These are phyloP conservation scores for Andrographis paniculata DNA, from an alignment of 305 asterid genomes.

Conservation along the genomic window DNA sequence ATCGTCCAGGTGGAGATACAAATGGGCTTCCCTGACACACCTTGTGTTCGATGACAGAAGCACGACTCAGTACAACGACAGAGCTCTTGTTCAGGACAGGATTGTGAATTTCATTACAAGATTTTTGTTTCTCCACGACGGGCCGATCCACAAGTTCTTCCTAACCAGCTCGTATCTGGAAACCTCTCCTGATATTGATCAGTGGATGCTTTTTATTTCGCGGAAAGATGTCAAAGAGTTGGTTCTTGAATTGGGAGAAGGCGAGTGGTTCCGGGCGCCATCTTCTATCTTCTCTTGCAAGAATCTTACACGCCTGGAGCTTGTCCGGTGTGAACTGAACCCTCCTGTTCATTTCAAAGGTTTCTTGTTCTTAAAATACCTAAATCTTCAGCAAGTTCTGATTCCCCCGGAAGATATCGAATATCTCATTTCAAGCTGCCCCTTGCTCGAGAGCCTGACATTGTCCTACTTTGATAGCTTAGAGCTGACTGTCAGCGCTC, in stretches of 20 bases:
- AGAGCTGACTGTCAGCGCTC: conserved; percentile 64
- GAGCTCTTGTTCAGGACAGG: conserved; percentile 27
- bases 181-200: conserved; percentile 55
- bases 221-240: conserved; percentile 63
- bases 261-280: conserved; percentile 81
- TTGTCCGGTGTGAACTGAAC: conserved; percentile 63
- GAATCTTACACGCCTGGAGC: conserved; percentile 57
- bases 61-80: conserved; percentile 27
- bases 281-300: conserved; percentile 58
- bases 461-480: conserved; percentile 65
- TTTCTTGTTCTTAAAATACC: conserved; percentile 47
- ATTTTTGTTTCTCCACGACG: conserved; percentile 68
- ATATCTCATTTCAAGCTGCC: conserved; percentile 57
- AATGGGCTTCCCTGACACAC: conserved; percentile 66
- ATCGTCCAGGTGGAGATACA: conserved; percentile 76
- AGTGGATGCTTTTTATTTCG: conserved; percentile 82
- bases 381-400: conserved; percentile 40
- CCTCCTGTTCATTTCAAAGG: conserved; percentile 66
- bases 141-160: conserved; percentile 68
- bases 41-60: conserved; percentile 63
- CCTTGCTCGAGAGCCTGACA: conserved; percentile 65
- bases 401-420: conserved; percentile 37
- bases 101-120: conserved; percentile 54
- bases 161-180: conserved; percentile 42
- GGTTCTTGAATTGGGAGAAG: conserved; percentile 64